These are phyloP conservation scores for Sugiyamaella boreocaroliniensis DNA, from an alignment of 805 yeast species.

Conservation along the genomic window DNA sequence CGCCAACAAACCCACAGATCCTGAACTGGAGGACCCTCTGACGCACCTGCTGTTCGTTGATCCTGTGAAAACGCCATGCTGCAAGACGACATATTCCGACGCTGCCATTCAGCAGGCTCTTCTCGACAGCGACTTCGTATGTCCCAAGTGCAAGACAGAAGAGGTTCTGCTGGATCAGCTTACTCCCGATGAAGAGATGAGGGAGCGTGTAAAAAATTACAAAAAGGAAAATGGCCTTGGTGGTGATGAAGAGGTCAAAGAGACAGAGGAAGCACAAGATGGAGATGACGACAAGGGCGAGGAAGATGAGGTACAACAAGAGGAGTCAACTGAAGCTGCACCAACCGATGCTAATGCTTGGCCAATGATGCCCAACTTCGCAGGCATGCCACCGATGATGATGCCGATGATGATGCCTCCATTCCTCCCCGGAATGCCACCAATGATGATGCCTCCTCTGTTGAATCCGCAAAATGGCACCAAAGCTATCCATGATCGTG, in stretches of 20 bases:
- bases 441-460: slow-evolving; percentile 17
- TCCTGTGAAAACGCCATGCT: slow-evolving; percentile 83
- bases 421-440: slow-evolving; percentile 26
- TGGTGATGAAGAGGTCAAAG: slow-evolving; percentile 5
- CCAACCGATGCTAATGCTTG: neutral
- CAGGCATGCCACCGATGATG: slow-evolving; percentile 13
- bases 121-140: slow-evolving; percentile 76
- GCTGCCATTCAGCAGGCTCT: slow-evolving; percentile 58
- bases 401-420: slow-evolving; percentile 23
- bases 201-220: slow-evolving; percentile 46
- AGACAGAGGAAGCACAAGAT: neutral
- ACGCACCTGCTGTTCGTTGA: slow-evolving; percentile 54
- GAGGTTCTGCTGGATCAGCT: slow-evolving; percentile 75
- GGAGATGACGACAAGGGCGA: neutral
- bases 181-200: slow-evolving; percentile 53
- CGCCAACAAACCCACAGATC: slow-evolving; percentile 48
- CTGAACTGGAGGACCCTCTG: slow-evolving; percentile 63
- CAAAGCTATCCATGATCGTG: neutral
- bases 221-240: slow-evolving; percentile 9
- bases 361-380: slow-evolving; percentile 1
- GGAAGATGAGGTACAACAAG: slow-evolving; percentile 1
- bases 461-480: neutral
- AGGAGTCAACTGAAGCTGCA: slow-evolving; percentile 1
- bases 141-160: slow-evolving; percentile 76
- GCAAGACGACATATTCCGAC: slow-evolving; percentile 52